Evolutionary conservation across 495 filamentous ascomycete genomes (phyloP), one percentile per base, ranked within the genome.

Genomic region (Penicillium canariense): DNA sequence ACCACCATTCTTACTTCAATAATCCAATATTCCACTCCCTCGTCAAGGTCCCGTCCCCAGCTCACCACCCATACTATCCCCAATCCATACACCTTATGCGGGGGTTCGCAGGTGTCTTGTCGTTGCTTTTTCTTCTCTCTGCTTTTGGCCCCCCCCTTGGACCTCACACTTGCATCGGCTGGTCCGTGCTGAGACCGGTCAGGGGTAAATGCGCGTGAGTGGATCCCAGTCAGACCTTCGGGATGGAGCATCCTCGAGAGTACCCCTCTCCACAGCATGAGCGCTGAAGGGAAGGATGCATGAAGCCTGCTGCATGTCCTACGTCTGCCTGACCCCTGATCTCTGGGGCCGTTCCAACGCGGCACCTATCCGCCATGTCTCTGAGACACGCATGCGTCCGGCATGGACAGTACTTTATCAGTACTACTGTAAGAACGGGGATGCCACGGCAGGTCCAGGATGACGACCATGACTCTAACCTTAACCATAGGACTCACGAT

Each of bases 131-230:
- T 52, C 26, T 36, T 26, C 36, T 50, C 46, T 15, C 34, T 28
- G 23, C 34, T 44, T 43, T 17, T 40, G 43, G 22, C 31, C 20
- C 18, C 17, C 11, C 31, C 48, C 38, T 27, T 31, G 12, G 12
- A 22, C 25, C 10, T 27, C n/a, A n/a, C n/a, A 25, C 40, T 5
- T 31, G 20, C 22, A 15, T 30, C 50, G 51, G 52, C 27, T 62
- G 59, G 59, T 55, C 59, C 48, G 52, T 62, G 60, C 60, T 63
- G 43, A 23, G 26, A n/a, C 26, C 47, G 50, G 45, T 60, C 60
- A 63, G 60, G 60, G 60, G 60, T 63, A 63, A 62, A 62, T 52
- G 60, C 45, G 50, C 42, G 35, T 53, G 44, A 51, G 60, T 63
- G 60, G 60, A 59, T 38, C 54, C 48, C 0, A 31, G 56, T 59